A percentile compares a stretch with the other conserved stretches of the same genome.
Evolutionary conservation across 2,329 filamentous ascomycete species (phyloP).

Genomic region (Onygenales sp.): DNA sequence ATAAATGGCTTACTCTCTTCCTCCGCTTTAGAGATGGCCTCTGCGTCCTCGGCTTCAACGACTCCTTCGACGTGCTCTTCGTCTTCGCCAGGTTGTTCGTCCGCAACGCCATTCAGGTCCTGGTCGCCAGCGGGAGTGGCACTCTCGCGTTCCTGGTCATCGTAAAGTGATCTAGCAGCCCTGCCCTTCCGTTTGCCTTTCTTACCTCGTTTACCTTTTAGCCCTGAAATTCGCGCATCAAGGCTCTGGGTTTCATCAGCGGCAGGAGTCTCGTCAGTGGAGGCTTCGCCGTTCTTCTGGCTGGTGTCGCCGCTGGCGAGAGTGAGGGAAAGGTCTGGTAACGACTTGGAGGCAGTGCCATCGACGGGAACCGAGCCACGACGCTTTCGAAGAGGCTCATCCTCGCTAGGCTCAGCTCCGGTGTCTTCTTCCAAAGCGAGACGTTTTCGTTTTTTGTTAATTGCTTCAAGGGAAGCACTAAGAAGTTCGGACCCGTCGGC

Average conservation of each 20-base stretch:
- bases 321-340: neutral
- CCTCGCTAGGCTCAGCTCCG: constrained; percentile 26
- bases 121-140: constrained; percentile 24
- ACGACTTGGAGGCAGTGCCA: neutral
- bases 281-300: constrained; percentile 2
- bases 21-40: constrained; percentile 39
- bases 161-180: constrained; percentile 30
- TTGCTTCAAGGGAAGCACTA: constrained; percentile 17
- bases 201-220: constrained; percentile 33
- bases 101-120: constrained; percentile 34
- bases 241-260: constrained; percentile 24
- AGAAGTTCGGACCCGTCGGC: constrained; percentile 20
- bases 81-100: constrained; percentile 41
- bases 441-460: constrained; percentile 34
- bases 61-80: constrained; percentile 36
- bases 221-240: constrained; percentile 19
- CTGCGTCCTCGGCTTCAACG: constrained; percentile 37
- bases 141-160: constrained; percentile 22
- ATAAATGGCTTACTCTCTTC: constrained; percentile 39
- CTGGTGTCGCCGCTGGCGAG: neutral
- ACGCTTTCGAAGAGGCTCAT: constrained; percentile 32
- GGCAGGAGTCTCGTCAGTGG: constrained; percentile 20
- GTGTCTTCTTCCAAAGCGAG: constrained; percentile 26
- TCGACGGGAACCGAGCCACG: constrained; percentile 20
- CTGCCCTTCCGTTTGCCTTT: constrained; percentile 38